These are phyloP conservation scores for Sanchytrium tribonematis DNA, from an alignment of 371 early-diverging fungal genomes.

Conservation along the genomic window DNA sequence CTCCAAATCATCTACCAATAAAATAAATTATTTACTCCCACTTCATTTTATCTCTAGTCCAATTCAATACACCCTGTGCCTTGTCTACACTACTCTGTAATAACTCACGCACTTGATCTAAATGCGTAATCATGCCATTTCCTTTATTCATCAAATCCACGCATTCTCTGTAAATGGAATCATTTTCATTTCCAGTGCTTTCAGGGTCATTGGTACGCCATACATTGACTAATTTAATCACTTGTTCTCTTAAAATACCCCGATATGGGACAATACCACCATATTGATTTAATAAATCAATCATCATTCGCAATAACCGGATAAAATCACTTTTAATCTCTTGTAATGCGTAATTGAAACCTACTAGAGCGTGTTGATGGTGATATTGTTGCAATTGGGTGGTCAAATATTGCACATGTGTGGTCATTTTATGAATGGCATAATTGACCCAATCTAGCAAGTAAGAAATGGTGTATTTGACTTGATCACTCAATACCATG, in stretches of 20 bases:
- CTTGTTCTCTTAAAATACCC: background rate
- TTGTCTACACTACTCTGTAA: background rate
- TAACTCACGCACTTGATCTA: background rate
- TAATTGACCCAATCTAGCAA: background rate
- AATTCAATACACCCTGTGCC: background rate
- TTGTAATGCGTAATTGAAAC: background rate
- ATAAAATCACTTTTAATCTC: background rate
- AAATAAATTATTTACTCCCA: background rate
- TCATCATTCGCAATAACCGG: background rate
- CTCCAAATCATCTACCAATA: too few relatives aligned
- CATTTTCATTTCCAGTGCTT: background rate
- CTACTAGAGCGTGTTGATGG: background rate
- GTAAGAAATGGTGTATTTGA: background rate
- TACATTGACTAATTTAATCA: background rate
- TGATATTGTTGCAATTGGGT: background rate
- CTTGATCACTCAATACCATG: background rate
- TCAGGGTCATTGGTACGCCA: background rate
- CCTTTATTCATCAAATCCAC: background rate
- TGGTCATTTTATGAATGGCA: constrained; percentile 1
- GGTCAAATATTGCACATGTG: background rate
- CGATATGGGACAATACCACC: background rate
- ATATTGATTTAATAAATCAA: background rate
- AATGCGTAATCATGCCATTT: background rate
- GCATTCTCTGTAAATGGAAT: background rate
- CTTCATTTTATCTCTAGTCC: background rate